Evolutionary conservation across 352 stramenopile species (phyloP), one percentile per base, ranked within the genome.

Genomic region (Pythium vanterpoolii): DNA sequence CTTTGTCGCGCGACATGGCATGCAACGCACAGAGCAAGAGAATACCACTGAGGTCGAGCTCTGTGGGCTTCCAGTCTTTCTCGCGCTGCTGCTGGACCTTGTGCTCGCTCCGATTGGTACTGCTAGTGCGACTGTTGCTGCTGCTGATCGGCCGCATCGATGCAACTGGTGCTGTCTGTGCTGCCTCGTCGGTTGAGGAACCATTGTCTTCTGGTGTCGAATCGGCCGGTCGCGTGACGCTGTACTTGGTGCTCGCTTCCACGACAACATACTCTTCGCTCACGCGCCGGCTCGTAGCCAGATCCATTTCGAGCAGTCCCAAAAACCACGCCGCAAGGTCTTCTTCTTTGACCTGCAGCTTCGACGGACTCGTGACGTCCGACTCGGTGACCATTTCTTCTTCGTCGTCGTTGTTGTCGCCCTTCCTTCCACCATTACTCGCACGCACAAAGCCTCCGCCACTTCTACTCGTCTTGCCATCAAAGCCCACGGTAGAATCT

Each of bases 11-110:
- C 2, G 82, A 90, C 59, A 95, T 87, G 3, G 82, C 84, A 31
- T 93, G 74, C 9, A 95, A 68, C 8, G 78, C 80, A 52, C 79
- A 93, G 1, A 95, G 71, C 44, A 95, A 49, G 7, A 95, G 59
- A 45, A 93, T 86, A 3, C 86, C 86, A 13, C 79, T 86, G 11
- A 86, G 56, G 50, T 95, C 86, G 3, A 95, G 60, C 28, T 87
- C 77, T 0, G 54, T 69, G 5, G 83, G 83, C 43, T 59, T 77
- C 79, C 80, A 90, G 30, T 87, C 77, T 19, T 50, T 72, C 36
- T 89, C 78, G 34, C 66, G 66, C 24, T 73, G 60, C 2, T 76
- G 58, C 34, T 76, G 71, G 9, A 69, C 13, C 62, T 14, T 64
- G 46, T 62, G 62, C 33, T 49, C 30, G 24, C n/a, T 50, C 18